Base-by-base conservation (phyloP, 2,329 filamentous ascomycete genomes). In the Grosmannia serpens region DNA sequence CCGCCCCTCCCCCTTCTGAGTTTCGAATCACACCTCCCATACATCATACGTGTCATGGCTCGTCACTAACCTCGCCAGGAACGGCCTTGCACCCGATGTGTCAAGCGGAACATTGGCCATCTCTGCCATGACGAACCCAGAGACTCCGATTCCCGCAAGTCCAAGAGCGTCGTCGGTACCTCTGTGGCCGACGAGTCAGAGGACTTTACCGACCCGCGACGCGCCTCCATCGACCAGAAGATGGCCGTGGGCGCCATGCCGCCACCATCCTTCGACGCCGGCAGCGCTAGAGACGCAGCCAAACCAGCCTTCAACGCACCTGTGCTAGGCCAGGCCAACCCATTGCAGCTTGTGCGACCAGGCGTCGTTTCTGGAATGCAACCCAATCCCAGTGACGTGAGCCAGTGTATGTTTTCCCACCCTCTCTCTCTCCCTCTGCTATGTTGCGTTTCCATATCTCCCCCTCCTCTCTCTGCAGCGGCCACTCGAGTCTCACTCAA, bases 51-150 rank as follows among this genome's bases (percentile, higher is more conserved):
- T 11, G 24, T 26, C 10, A 24, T 11, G 5, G 7, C 13, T 22
- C 56, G 22, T 38, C 7, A 38, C 58, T 59, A 26, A 60, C 57
- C 33, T 15, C 31, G n/a, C 69, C 73, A 95, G 90, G 90, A 95
- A 77, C 87, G 94, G 71, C 94, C 94, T 68, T 99, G 94, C 81
- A 92, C 90, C 68, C 84, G 94, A 75, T 99, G 94, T 78, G 89
- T 97, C 75, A 99, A 97, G 77, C 87, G 94, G 69, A 96, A 96
- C 75, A 99, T 99, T 72, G 94, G 92, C 67, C 94, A 99, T 74
- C 81, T 99, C 65, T 99, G 94, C 74, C 94, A 96, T 76, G 94
- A 99, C 74, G 94, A 97, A 74, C 92, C 91, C 65, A 86, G 92
- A 72, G 92, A 99, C 69, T 78, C 85, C 65, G 83, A 85, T 62